These are phyloP conservation scores for Vaccinium vitisidaea DNA, from an alignment of 148 eudicot species.

Conservation along the genomic window DNA sequence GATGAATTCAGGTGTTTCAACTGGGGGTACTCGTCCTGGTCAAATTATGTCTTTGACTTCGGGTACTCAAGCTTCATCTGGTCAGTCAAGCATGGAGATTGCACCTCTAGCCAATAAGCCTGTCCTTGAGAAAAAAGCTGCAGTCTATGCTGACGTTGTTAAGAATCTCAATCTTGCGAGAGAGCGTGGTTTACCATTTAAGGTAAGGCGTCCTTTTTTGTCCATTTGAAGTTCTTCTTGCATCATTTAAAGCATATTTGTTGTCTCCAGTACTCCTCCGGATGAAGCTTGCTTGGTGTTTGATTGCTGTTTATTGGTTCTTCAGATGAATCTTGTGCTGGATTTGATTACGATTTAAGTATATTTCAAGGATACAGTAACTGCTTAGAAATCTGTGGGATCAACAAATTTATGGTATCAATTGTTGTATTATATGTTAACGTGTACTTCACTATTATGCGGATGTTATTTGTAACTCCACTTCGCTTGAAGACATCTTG, in stretches of 20 bases:
- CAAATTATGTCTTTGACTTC: conserved; percentile 58
- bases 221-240: conserved; percentile 13
- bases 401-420: conserved; percentile 3
- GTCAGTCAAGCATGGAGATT: conserved; percentile 66
- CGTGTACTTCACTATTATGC: not conserved
- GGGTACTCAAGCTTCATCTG: conserved; percentile 49
- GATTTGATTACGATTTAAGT: not conserved
- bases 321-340: not conserved
- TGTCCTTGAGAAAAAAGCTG: conserved; percentile 75
- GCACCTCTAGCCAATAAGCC: conserved; percentile 55
- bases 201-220: conserved; percentile 43
- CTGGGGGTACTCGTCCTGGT: conserved; percentile 49
- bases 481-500: not conserved
- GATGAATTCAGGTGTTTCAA: conserved; percentile 53
- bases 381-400: not conserved
- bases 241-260: not conserved
- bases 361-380: not conserved
- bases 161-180: conserved; percentile 74
- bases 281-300: not conserved
- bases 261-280: not conserved
- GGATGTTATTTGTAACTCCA: not conserved
- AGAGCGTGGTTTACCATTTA: conserved; percentile 65
- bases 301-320: not conserved
- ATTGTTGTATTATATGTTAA: conserved; percentile 4
- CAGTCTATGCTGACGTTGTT: conserved; percentile 72